phyloP scores from a whole-genome alignment of 768 basidiomycete genomes.

The Tylopilus rubrobrunneus region DNA sequence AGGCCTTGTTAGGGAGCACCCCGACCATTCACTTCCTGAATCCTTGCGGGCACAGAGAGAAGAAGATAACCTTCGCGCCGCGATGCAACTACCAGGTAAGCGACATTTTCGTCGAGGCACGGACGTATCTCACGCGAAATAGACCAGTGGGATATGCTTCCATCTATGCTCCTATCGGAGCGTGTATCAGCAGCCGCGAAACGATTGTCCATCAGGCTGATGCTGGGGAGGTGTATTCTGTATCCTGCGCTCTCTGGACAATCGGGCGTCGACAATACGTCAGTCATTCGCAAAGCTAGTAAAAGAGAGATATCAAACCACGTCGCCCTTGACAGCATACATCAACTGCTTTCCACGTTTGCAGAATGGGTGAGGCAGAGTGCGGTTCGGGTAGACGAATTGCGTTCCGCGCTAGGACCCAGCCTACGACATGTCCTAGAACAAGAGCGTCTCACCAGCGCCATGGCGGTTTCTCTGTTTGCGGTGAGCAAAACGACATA shows the following conservation, averaged over 20 bases:
- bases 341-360: slow-evolving; percentile 11
- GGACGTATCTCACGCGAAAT: slow-evolving; percentile 9
- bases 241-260: slow-evolving; percentile 32
- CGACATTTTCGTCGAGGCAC: neutral
- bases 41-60: slow-evolving; percentile 40
- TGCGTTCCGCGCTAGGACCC: slow-evolving; percentile 3
- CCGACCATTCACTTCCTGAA: slow-evolving; percentile 18
- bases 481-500: slow-evolving; percentile 25
- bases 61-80: slow-evolving; percentile 53
- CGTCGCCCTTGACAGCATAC: slow-evolving; percentile 9
- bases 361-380: slow-evolving; percentile 20
- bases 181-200: slow-evolving; percentile 56
- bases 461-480: slow-evolving; percentile 36
- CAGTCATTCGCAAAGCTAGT: slow-evolving; percentile 7
- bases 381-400: slow-evolving; percentile 13
- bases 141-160: slow-evolving; percentile 56
- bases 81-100: slow-evolving; percentile 66
- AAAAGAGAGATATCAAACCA: neutral
- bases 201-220: slow-evolving; percentile 53
- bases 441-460: slow-evolving; percentile 30
- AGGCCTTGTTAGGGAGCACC: slow-evolving; percentile 13
- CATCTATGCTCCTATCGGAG: slow-evolving; percentile 43
- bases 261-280: slow-evolving; percentile 15
- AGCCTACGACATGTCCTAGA: slow-evolving; percentile 11
- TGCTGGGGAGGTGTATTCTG: slow-evolving; percentile 55